Evolutionary conservation across 2,329 filamentous ascomycete species (phyloP), one percentile per base, ranked within the genome.

Genomic region (Aureobasidium sp.): DNA sequence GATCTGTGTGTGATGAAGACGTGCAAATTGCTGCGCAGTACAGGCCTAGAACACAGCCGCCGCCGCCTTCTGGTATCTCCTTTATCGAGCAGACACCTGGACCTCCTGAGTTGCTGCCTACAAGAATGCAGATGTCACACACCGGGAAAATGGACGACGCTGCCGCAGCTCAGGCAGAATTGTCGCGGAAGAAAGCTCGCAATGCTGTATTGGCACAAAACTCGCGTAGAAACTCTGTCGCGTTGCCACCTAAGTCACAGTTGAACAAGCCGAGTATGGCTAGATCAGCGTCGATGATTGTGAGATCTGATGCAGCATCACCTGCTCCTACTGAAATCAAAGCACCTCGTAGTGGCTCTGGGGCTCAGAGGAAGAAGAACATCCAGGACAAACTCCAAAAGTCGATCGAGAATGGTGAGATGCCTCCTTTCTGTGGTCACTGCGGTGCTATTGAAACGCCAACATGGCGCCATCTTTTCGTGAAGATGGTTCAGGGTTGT

Each of bases 361-460:
- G 74, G 75, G 82, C 73, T 78, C 86, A 80, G 82, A 88, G 81
- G 81, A 87, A 77, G 73, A 89, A 89, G 65, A 76, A 81, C 61
- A 84, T 86, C 53, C 78, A 82, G 65, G 78, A 81, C 27, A 79
- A 79, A 54, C 72, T 86, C 24, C 77, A 83, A 45, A 73, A 76
- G 61, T 80, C 82, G 24, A 86, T 97, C 60, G 81, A 81, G n/a
- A 85, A 85, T 60, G 94, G 94, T 5, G 84, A 91, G 66, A 88
- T 92, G 79, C 94, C 94, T 0, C 87, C 88, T 0, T 97, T 87
- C 70, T 99, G 94, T 73, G 84, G 84, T 65, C 96, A 97, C 69
- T 99, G 94, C 69, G 94, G 94, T 6, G 89, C 91, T 7, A 96
- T 99, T 62, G 90, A 97, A 69, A 99, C 94, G 0, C 90, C 93